Conservation (phyloP, 139 green algal genomes). For the Desmodesmus armatus region DNA sequence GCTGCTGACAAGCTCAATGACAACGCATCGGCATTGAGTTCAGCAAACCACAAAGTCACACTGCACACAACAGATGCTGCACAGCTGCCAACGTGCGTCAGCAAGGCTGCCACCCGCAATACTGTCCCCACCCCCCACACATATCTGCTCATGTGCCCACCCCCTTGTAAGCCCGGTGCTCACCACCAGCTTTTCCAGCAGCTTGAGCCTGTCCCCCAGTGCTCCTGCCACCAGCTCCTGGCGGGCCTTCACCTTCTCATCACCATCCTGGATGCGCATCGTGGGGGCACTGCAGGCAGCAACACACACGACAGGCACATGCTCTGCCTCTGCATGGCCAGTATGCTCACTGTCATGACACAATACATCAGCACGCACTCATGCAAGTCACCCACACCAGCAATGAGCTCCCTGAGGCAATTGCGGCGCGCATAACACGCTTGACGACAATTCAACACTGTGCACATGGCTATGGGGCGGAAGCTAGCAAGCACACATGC, state of each 20-base stretch:
- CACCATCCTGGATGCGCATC: constrained; percentile 41
- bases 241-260: constrained; percentile 52
- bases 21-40: too few relatives aligned
- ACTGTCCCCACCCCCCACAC: too few relatives aligned
- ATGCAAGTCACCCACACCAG: too few relatives aligned
- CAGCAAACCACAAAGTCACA: too few relatives aligned
- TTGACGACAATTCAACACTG: background rate
- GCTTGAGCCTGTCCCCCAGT: constrained; percentile 44
- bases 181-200: constrained; percentile 49
- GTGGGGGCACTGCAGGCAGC: constrained; percentile 13
- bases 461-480: background rate
- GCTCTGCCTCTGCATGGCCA: background rate
- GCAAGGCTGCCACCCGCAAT: too few relatives aligned
- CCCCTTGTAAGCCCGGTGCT: too few relatives aligned
- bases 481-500: background rate
- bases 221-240: constrained; percentile 45
- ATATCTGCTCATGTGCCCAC: too few relatives aligned
- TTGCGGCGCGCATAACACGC: too few relatives aligned
- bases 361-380: background rate
- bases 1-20: too few relatives aligned
- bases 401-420: too few relatives aligned
- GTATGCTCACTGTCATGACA: background rate
- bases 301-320: background rate
- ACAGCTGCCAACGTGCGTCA: too few relatives aligned
- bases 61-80: too few relatives aligned